phyloP scores from a whole-genome alignment of 768 basidiomycete genomes.

The Collybia nuda region DNA sequence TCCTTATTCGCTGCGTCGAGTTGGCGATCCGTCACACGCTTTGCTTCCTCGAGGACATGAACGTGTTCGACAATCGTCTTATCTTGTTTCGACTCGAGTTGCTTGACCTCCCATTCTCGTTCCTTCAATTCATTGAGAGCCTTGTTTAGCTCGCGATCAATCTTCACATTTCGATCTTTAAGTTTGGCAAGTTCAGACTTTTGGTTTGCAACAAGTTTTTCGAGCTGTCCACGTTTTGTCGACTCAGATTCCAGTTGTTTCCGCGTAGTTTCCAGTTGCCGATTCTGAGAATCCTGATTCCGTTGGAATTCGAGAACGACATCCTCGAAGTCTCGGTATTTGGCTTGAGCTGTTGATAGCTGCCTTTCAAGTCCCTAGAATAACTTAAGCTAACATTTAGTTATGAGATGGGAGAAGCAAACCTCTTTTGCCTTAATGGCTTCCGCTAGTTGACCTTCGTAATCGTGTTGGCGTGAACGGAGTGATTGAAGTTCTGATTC shows the following conservation, averaged over 20 bases:
- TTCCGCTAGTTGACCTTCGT: constrained; percentile 63
- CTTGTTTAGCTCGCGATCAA: constrained; percentile 80
- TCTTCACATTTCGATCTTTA: constrained; percentile 68
- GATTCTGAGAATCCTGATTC: constrained; percentile 71
- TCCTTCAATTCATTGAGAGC: constrained; percentile 76
- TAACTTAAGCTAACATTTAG: constrained; percentile 5
- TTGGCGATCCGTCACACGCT: constrained; percentile 90
- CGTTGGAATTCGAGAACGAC: constrained; percentile 80
- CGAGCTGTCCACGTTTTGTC: constrained; percentile 71
- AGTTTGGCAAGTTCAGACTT: constrained; percentile 69
- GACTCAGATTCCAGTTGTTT: constrained; percentile 78
- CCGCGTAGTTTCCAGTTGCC: constrained; percentile 67
- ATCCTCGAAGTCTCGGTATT: constrained; percentile 88
- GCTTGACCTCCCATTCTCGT: constrained; percentile 84
- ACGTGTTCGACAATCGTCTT: constrained; percentile 99
- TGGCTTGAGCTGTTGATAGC: constrained; percentile 65
- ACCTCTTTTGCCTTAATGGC: constrained; percentile 75
- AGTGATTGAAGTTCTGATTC: constrained; percentile 75
- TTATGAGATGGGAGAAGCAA: constrained; percentile 14
- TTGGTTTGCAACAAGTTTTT: constrained; percentile 59
- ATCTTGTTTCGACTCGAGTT: constrained; percentile 85
- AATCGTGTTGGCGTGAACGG: constrained; percentile 67
- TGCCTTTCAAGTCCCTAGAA: constrained; percentile 75
- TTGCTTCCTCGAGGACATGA: constrained; percentile 94
- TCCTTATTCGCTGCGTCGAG: constrained; percentile 80